Base-by-base conservation (phyloP, 345 rosid genomes). In the Linum tenue region DNA sequence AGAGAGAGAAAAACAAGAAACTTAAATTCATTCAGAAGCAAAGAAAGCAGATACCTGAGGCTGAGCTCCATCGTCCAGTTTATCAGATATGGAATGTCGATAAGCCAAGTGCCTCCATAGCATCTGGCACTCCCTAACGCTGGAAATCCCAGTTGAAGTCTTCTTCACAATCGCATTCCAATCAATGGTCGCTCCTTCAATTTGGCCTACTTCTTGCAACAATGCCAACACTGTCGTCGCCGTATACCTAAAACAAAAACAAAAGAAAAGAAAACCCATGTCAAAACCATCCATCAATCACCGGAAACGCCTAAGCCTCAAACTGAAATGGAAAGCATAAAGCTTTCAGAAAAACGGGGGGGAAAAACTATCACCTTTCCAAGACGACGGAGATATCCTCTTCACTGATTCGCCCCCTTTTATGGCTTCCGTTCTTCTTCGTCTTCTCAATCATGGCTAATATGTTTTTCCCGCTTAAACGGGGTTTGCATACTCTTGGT, bases 91-190 rank as follows among this genome's bases (percentile, higher is more conserved):
- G 7, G 75, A 9, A 5, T 80, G 72, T 1, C 82, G 71, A 77
- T 94, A 94, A 17, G 99, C 96, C 73, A 94, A 80, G 76, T 94
- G 96, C 48, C 99, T 80, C 99, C 99, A 94, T 16, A 94, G 75
- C 90, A 89, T 81, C 77, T 81, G 96, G 72, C 82, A 87, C 65
- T 89, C 96, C 69, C 91, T 81, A 39, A 85, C 82, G 77, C 64
- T 82, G 10, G 91, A 76, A 64, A 89, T 89, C 55, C 94, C 94
- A 53, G 91, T 89, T 36, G 78, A 70, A 2, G 86, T 79, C 72
- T 73, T 86, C 77, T 81, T 82, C 60, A 82, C 88, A 73, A 89
- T 55, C 67, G 75, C 84, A 57, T 84, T 60, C 94, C 94, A 89
- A 64, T 89, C 82, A 40, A 86, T 72, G 81, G 77, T 85, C 12